Evolutionary conservation across 1,139 yeast genomes (phyloP).

Genomic region (Arxiozyma bovina): DNA sequence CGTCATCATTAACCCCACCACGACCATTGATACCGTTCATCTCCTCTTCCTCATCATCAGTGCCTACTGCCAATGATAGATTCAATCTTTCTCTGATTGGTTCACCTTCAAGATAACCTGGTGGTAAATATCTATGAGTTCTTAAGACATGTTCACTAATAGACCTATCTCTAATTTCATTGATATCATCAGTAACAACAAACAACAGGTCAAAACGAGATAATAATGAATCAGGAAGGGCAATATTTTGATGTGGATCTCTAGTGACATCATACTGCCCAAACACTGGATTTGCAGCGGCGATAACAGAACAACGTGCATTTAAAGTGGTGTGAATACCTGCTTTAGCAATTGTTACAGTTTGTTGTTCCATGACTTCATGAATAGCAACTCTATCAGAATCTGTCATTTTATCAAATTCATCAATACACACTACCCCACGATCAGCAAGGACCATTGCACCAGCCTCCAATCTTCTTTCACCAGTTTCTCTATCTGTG

Average conservation of each 20-base stretch:
- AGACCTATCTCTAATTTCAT: constrained; percentile 73
- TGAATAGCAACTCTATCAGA: constrained; percentile 96
- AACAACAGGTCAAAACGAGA: constrained; percentile 95
- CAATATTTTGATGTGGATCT: constrained; percentile 94
- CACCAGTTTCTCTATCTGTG: constrained; percentile 94
- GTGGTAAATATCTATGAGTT: constrained; percentile 85
- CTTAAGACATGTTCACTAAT: constrained; percentile 92
- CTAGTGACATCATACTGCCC: constrained; percentile 95
- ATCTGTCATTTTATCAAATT: constrained; percentile 96
- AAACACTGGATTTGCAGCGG: constrained; percentile 96
- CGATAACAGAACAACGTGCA: constrained; percentile 94
- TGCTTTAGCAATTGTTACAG: constrained; percentile 96
- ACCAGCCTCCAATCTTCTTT: constrained; percentile 94
- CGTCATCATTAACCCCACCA: constrained; percentile 27
- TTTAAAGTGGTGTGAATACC: constrained; percentile 95
- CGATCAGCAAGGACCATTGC: constrained; percentile 98
- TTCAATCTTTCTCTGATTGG: constrained; percentile 75
- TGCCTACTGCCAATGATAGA: constrained; percentile 74
- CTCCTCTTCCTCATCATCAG: constrained; percentile 34
- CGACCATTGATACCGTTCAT: constrained; percentile 19
- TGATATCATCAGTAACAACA: constrained; percentile 92
- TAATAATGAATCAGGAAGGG: constrained; percentile 88
- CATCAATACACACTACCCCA: constrained; percentile 97
- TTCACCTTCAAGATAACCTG: constrained; percentile 87
- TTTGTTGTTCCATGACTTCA: constrained; percentile 99